phyloP scores from a whole-genome alignment of 345 rosid genomes.

The Boechera retrofracta region DNA sequence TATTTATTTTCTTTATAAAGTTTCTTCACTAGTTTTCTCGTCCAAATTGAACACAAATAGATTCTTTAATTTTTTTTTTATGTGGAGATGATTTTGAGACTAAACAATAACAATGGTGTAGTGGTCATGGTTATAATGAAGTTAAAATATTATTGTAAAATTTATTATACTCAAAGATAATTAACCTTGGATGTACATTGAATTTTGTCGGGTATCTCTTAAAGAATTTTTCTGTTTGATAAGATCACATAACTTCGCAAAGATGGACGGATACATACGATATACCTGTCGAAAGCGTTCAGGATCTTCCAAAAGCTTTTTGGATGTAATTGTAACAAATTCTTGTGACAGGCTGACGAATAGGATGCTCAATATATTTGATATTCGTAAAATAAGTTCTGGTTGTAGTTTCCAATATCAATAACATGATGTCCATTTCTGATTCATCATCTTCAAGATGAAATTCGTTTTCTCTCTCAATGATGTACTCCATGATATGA shows the following conservation, averaged over 20 bases:
- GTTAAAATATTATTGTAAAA: neutral
- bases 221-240: neutral
- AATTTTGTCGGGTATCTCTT: neutral
- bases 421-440: neutral
- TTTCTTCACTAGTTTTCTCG: neutral
- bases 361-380: neutral
- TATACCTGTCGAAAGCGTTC: neutral
- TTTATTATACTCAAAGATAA: neutral
- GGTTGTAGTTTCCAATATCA: neutral
- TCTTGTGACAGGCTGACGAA: neutral
- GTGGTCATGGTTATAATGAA: neutral
- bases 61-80: neutral
- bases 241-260: conserved; percentile 7
- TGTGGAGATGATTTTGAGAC: conserved; percentile 10
- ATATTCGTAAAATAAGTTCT: neutral
- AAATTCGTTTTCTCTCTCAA: neutral
- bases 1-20: conserved; percentile 3
- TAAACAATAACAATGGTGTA: conserved; percentile 13
- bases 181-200: neutral
- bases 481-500: neutral
- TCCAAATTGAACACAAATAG: conserved; percentile 26
- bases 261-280: neutral
- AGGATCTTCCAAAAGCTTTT: neutral
- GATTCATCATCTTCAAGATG: neutral
- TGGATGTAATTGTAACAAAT: neutral